phyloP scores from a whole-genome alignment of 1,139 yeast species.

The Magnusiomyces fungicola region DNA sequence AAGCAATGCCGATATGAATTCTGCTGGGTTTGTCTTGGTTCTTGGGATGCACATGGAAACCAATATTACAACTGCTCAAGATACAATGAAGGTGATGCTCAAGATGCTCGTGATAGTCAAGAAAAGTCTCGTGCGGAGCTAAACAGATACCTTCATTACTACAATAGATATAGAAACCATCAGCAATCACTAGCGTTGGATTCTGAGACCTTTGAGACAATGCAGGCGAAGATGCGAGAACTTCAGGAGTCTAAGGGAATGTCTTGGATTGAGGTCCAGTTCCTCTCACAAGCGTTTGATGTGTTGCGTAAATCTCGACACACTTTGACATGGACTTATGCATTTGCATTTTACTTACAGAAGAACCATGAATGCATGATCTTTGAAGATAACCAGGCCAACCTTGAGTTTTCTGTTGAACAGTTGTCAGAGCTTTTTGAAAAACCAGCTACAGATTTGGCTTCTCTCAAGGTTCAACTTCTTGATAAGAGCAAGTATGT shows the following conservation, averaged over 20 bases:
- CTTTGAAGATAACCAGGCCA: slow-evolving; percentile 69
- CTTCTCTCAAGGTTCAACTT: slow-evolving; percentile 28
- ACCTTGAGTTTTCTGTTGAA: slow-evolving; percentile 69
- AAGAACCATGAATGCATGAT: slow-evolving; percentile 40
- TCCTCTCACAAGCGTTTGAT: slow-evolving; percentile 63
- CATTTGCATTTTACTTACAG: slow-evolving; percentile 63
- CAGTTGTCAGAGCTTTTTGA: slow-evolving; percentile 63
- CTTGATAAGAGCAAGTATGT: slow-evolving; percentile 36
- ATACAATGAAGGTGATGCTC: slow-evolving; percentile 41
- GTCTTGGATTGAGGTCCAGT: slow-evolving; percentile 89
- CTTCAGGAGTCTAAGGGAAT: slow-evolving; percentile 58
- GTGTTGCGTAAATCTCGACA: slow-evolving; percentile 63
- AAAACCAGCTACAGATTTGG: slow-evolving; percentile 30
- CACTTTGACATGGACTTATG: slow-evolving; percentile 86
- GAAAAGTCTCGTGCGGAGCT: slow-evolving; percentile 39
- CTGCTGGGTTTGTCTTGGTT: slow-evolving; percentile 87
- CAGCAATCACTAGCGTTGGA: slow-evolving; percentile 75
- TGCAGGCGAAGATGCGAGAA: slow-evolving; percentile 56
- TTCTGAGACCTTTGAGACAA: slow-evolving; percentile 49
- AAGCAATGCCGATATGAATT: slow-evolving; percentile 68
- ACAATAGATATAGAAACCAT: slow-evolving; percentile 68
- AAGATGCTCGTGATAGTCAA: slow-evolving; percentile 30
- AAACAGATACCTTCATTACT: slow-evolving; percentile 68
- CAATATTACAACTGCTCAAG: slow-evolving; percentile 62
- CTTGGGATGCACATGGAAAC: slow-evolving; percentile 68